Evolutionary conservation across 164 flowering plant species (phyloP), one percentile per base, ranked within the genome.

Genomic region (Litsea cubeba): DNA sequence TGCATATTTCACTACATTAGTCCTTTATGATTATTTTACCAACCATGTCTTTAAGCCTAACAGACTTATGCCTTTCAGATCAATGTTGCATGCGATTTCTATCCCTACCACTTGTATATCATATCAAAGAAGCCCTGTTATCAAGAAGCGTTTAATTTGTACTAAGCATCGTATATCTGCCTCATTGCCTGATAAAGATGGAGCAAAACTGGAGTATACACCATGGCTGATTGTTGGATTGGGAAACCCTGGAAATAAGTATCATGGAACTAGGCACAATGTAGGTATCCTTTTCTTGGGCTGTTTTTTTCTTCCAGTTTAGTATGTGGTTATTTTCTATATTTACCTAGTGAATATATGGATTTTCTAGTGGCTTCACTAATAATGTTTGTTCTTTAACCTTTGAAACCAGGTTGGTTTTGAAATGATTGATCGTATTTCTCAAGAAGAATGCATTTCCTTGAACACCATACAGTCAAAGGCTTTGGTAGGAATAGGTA

Each of bases 221-320:
- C 98, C 99, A 8, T 95, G 99, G 99, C 81, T 95, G 51, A 82
- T 93, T 84, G 97, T 87, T 74, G 99, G 99, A 62, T 78, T 95
- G 80, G 98, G 98, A 15, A 92, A 95, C 74, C 99, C 99, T 54
- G 97, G 98, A 71, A 91, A 87, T 75, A 93, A 92, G 85, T 93
- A 92, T 79, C 94, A 91, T 68, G 98, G 97, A 64, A 92, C 97
- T 12, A 88, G 98, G 79, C 98, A 95, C 79, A 95, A 95, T 87
- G 98, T 95, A 84, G 74, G 77, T 69, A 26, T 12, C 35, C 62
- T 2, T 7, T 35, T 69, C 12, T 70, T 14, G 54, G 60, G 15
- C 32, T 50, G 46, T 40, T 40, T 24, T 25, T 23, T 51, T 49
- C 65, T 67, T 28, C 46, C 17, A 60, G 22, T 51, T 8, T 30